These are phyloP conservation scores for Diaporthe eres DNA, from an alignment of 2,329 filamentous ascomycete species.

Conservation along the genomic window DNA sequence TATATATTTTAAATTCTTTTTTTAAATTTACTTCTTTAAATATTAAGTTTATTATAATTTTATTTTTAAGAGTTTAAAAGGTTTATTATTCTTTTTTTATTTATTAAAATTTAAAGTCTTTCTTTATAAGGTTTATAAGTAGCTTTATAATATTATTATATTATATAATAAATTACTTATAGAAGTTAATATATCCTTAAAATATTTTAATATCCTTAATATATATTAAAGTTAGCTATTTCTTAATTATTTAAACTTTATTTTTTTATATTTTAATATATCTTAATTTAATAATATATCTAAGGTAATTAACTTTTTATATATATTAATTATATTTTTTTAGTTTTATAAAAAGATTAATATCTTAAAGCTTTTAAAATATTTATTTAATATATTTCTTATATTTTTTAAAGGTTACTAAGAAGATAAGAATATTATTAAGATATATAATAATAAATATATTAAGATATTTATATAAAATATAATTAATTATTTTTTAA, in stretches of 20 bases:
- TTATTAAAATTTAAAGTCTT: too few relatives aligned
- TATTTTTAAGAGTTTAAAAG: background rate
- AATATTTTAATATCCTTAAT: background rate
- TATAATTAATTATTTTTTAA: background rate
- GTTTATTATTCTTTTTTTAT: background rate
- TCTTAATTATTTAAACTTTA: background rate
- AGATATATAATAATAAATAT: background rate
- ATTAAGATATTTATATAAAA: background rate
- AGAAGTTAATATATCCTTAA: background rate
- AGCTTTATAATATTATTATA: background rate
- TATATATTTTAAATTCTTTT: background rate
- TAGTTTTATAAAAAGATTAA: background rate
- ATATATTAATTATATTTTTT: background rate
- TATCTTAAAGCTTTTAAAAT: background rate
- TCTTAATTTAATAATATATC: background rate
- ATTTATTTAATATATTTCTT: background rate
- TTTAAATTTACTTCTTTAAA: background rate
- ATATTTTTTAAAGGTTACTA: accelerated
- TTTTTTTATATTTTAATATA: background rate
- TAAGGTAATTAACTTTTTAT: background rate
- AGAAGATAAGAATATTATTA: background rate
- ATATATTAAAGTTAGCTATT: background rate
- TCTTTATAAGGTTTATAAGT: background rate
- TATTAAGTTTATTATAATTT: too few relatives aligned
- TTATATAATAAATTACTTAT: background rate